Evolutionary conservation across 2,329 filamentous ascomycete genomes (phyloP).

Genomic region (Beauveria sp.): DNA sequence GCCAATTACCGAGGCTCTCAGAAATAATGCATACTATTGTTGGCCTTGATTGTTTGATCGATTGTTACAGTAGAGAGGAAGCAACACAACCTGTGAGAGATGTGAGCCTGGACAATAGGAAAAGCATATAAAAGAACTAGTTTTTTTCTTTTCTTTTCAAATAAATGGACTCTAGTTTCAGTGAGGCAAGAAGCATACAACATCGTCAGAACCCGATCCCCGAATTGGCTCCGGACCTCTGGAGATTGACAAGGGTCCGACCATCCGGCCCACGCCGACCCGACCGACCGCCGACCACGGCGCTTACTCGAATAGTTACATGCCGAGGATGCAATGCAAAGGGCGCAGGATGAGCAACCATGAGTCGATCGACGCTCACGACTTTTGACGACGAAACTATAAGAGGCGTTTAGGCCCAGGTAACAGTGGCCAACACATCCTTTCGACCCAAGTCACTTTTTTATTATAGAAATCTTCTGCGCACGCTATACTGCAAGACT

Average conservation of each 20-base stretch:
- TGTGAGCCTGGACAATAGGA: no score
- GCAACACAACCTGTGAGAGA: no score
- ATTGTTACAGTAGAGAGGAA: no score
- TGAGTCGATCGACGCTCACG: neutral
- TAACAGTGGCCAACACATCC: neutral
- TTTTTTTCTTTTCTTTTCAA: no score
- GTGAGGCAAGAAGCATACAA: no score
- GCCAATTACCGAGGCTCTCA: fast-evolving
- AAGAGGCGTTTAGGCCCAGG: neutral
- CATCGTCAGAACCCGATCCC: neutral
- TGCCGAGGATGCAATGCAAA: neutral
- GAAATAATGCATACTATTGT: no score
- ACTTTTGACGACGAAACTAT: neutral
- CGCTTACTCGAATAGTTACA: neutral
- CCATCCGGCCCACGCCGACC: neutral
- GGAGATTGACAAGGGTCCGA: neutral
- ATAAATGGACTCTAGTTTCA: no score
- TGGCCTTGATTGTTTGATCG: no score
- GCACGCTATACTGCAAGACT: no score
- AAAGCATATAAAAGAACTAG: no score
- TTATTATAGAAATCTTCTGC: no score
- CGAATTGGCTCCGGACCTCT: neutral
- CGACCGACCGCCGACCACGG: neutral
- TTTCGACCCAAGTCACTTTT: no score
- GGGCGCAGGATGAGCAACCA: neutral